A percentile compares a stretch with the other conserved stretches of the same genome.
These are phyloP conservation scores for Colletotrichum lini DNA, from an alignment of 2,329 filamentous ascomycete genomes.

Conservation along the genomic window DNA sequence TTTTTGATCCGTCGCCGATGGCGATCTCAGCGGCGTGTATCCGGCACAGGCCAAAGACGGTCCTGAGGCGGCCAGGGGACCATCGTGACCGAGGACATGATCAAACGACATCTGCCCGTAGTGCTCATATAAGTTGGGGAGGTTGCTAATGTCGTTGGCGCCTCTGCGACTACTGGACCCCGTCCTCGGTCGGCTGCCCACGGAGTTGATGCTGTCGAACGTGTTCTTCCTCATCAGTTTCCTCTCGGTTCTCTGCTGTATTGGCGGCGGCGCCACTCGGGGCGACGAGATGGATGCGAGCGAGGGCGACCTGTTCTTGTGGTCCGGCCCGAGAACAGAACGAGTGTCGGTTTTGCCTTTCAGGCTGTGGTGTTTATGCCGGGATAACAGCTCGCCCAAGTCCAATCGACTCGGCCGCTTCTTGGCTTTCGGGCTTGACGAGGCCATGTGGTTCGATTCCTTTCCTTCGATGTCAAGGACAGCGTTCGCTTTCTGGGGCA, in stretches of 20 bases:
- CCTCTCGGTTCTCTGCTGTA: constrained; percentile 46
- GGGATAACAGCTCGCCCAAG: constrained; percentile 59
- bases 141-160: constrained; percentile 50
- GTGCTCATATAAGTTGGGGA: constrained; percentile 69
- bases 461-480: constrained; percentile 63
- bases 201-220: constrained; percentile 45
- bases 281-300: constrained; percentile 56
- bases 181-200: constrained; percentile 32
- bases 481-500: constrained; percentile 62
- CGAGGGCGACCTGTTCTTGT: constrained; percentile 59
- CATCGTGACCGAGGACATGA: constrained; percentile 51
- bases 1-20: constrained; percentile 18
- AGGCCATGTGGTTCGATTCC: constrained; percentile 37
- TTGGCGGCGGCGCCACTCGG: constrained; percentile 45
- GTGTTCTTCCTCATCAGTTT: constrained; percentile 54
- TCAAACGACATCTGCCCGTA: constrained; percentile 71
- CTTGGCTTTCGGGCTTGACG: constrained; percentile 55
- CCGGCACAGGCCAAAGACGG: neutral
- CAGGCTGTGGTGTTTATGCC: constrained; percentile 47
- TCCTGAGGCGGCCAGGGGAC: constrained; percentile 30
- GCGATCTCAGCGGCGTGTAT: constrained; percentile 35
- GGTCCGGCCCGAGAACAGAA: constrained; percentile 53
- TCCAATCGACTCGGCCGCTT: constrained; percentile 66
- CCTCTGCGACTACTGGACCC: constrained; percentile 35
- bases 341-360: constrained; percentile 41